Conservation (phyloP, 208 protist species). For the Wallacemonas collosoma region DNA sequence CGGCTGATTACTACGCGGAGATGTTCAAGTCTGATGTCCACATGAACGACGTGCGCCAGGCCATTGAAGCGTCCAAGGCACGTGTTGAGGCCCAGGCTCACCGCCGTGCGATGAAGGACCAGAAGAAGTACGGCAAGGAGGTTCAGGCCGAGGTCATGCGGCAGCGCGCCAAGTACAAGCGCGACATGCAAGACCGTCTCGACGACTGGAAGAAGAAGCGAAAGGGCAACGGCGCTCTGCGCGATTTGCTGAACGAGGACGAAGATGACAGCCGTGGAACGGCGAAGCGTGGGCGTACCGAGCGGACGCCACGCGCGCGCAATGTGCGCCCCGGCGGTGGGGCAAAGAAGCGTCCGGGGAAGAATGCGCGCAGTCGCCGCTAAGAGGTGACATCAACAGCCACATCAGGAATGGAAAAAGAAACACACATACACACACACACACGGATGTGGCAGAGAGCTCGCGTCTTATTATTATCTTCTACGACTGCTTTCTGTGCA, state of each 20-base stretch:
- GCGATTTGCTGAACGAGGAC: slow-evolving; percentile 68
- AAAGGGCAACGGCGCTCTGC: slow-evolving; percentile 68
- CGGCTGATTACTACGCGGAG: slow-evolving; percentile 96
- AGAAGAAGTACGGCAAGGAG: slow-evolving; percentile 96
- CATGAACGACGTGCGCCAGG: slow-evolving; percentile 92
- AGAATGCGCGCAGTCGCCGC: slow-evolving; percentile 76
- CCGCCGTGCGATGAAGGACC: slow-evolving; percentile 89
- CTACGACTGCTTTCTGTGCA: too few relatives aligned
- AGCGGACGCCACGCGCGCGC: slow-evolving; percentile 32
- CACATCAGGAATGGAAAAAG: slow-evolving; percentile 1
- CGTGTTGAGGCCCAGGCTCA: slow-evolving; percentile 83
- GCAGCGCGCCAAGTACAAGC: slow-evolving; percentile 94
- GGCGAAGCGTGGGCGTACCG: slow-evolving; percentile 19
- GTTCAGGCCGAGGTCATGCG: slow-evolving; percentile 94
- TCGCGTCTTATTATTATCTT: too few relatives aligned
- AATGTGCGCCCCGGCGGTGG: slow-evolving; percentile 71
- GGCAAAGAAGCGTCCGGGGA: slow-evolving; percentile 81
- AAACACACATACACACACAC: slow-evolving; percentile 19
- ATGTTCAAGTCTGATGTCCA: slow-evolving; percentile 96
- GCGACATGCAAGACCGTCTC: slow-evolving; percentile 86
- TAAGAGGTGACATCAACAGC: slow-evolving; percentile 22
- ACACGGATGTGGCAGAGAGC: neutral
- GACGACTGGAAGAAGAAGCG: slow-evolving; percentile 88
- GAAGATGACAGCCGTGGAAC: slow-evolving; percentile 35
- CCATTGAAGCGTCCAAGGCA: slow-evolving; percentile 84